Percentiles rank a stretch among this genome's conserved stretches.
phyloP scores from a whole-genome alignment of 23 red algal genomes.

The Cyanidioschyzon merolae region DNA sequence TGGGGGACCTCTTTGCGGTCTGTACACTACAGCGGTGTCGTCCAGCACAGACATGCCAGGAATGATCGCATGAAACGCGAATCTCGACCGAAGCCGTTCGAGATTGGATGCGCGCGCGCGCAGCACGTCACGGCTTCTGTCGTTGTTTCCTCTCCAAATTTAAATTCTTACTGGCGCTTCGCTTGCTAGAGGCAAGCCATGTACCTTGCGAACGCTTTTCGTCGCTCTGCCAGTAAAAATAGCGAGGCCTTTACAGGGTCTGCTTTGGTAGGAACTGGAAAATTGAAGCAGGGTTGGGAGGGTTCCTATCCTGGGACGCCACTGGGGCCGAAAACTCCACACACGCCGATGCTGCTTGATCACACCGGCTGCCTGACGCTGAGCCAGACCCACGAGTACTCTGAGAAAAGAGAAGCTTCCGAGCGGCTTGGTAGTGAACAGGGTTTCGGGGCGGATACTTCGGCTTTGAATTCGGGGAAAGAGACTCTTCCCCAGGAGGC shows the following conservation, averaged over 20 bases:
- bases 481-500: background rate
- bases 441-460: no score
- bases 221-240: slow-evolving; percentile 1
- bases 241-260: background rate
- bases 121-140: background rate
- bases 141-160: slow-evolving; percentile 7
- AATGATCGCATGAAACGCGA: background rate
- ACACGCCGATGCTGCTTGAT: background rate
- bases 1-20: background rate
- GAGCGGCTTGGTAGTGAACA: no score
- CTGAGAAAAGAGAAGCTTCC: no score
- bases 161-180: background rate
- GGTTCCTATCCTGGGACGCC: background rate
- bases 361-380: background rate
- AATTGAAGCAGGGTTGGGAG: background rate
- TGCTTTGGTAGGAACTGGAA: background rate
- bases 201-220: slow-evolving; percentile 16
- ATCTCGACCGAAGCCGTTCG: background rate
- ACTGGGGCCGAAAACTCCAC: background rate
- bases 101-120: background rate
- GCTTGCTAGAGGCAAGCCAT: background rate
- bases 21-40: background rate
- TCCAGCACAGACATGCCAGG: background rate
- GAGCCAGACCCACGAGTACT: background rate
- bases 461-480: background rate